Evolutionary conservation across 345 rosid genomes (phyloP).

Genomic region (Bruguiera gymnorhiza): DNA sequence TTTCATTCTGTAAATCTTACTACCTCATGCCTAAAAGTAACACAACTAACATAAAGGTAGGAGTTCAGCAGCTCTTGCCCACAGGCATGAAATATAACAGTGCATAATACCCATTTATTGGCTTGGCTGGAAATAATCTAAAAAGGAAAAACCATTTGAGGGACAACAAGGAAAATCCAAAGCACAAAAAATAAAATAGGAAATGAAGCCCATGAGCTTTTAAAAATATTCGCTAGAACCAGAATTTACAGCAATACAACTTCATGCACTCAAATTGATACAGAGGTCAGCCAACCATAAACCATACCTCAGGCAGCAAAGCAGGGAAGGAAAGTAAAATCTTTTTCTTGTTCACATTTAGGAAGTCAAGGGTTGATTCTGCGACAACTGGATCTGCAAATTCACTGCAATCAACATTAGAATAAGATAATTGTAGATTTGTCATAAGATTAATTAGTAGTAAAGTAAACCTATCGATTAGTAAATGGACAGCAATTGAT

Average conservation of each 20-base stretch:
- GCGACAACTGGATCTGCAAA: conserved; percentile 91
- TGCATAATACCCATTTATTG: no score
- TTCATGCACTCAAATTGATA: neutral
- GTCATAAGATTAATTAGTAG: conserved; percentile 1
- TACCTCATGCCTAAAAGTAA: no score
- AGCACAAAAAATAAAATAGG: neutral
- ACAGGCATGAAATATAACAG: no score
- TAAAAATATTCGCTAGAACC: neutral
- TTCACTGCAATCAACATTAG: conserved; percentile 65
- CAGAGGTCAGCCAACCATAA: neutral
- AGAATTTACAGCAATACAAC: conserved; percentile 4
- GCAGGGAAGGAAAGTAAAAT: conserved; percentile 61
- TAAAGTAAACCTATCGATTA: no score
- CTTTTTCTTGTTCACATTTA: conserved; percentile 62
- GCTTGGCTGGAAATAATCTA: neutral
- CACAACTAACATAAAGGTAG: no score
- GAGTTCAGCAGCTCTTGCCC: no score
- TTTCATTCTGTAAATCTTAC: no score
- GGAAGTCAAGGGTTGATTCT: conserved; percentile 83
- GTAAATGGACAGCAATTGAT: no score
- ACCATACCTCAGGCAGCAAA: conserved; percentile 72
- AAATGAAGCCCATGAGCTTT: neutral
- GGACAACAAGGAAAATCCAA: no score
- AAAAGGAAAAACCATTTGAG: neutral
- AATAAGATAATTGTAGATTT: conserved; percentile 15